These are phyloP conservation scores for Euphorbia celastroides DNA, from an alignment of 441 rosid genomes.

Conservation along the genomic window DNA sequence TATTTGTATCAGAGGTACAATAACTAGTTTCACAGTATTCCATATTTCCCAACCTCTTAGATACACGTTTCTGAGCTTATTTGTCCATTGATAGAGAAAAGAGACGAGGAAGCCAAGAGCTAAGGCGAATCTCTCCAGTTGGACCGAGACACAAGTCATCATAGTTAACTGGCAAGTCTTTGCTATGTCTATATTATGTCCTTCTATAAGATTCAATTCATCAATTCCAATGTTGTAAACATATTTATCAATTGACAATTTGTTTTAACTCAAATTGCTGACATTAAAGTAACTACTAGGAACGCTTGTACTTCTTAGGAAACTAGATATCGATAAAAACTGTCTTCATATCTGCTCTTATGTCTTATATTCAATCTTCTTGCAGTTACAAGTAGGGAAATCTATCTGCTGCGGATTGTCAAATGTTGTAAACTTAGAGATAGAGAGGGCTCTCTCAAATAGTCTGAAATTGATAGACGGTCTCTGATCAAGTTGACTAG, in stretches of 20 bases:
- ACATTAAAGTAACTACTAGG: neutral
- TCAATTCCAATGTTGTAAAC: neutral
- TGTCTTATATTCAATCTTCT: neutral
- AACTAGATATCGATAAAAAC: neutral
- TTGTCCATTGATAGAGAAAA: slow-evolving; percentile 51
- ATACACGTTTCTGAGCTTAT: slow-evolving; percentile 13
- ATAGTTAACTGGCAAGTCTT: slow-evolving; percentile 29
- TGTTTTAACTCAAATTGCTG: neutral
- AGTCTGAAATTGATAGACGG: neutral
- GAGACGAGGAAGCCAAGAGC: slow-evolving; percentile 63
- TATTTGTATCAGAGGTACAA: slow-evolving; percentile 74
- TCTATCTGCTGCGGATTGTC: neutral
- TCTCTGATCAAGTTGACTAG: neutral
- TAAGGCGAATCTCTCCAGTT: slow-evolving; percentile 60
- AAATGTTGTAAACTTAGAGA: neutral
- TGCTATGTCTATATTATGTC: neutral
- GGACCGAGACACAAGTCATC: slow-evolving; percentile 63
- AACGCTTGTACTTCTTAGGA: neutral
- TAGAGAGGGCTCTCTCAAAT: neutral
- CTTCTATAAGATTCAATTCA: neutral
- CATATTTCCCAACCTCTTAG: slow-evolving; percentile 10
- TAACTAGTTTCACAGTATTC: slow-evolving; percentile 12
- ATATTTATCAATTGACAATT: neutral
- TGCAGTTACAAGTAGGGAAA: slow-evolving; percentile 1
- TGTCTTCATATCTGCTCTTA: too few relatives aligned